Evolutionary conservation across 441 rosid species (phyloP), one percentile per base, ranked within the genome.

Genomic region (Cnidoscolus chayamansa): DNA sequence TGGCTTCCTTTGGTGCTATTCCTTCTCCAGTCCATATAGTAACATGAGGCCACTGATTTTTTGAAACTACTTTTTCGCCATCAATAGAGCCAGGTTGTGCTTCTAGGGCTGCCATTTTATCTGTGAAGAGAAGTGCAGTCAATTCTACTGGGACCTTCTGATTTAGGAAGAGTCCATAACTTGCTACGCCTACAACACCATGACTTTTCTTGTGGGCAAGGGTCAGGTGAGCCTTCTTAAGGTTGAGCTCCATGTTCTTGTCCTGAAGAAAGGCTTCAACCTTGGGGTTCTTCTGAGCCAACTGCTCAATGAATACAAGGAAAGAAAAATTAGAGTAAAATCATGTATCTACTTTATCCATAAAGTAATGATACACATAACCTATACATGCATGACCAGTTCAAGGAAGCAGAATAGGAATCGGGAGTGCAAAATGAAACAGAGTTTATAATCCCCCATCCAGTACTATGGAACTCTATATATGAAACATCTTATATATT

Each of bases 131-230:
- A 63, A 95, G 83, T 70, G 91, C 90, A 0, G 85, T 88, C 55
- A 91, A 76, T 64, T 88, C 84, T 69, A 95, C 90, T 0, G 98
- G 89, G 54, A 91, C 93, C 43, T 82, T 76, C 43, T 61, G 85
- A 63, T 86, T 73, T 54, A 87, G 67, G 67, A 84, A 85, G 72
- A 77, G 61, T 25, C 93, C 90, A 47, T 86, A 92, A 67, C 80
- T 80, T 45, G 98, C 98, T 47, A 95, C 86, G 3, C 93, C 85
- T 43, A 89, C 73, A 53, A 92, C 97, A 1, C 98, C 98, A 2
- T 91, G 98, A 79, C 96, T 84, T 81, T 88, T 89, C 86, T 93
- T 95, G 85, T 95, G 99, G 37, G 98, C 96, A 64, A 95, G 97
- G 17, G 98, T 92, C 31, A 91, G 85, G 68, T 92, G 99, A 71